A percentile compares a stretch with the other conserved stretches of the same genome.
Evolutionary conservation across 805 yeast genomes (phyloP).

Genomic region (Teunomyces pallodes): DNA sequence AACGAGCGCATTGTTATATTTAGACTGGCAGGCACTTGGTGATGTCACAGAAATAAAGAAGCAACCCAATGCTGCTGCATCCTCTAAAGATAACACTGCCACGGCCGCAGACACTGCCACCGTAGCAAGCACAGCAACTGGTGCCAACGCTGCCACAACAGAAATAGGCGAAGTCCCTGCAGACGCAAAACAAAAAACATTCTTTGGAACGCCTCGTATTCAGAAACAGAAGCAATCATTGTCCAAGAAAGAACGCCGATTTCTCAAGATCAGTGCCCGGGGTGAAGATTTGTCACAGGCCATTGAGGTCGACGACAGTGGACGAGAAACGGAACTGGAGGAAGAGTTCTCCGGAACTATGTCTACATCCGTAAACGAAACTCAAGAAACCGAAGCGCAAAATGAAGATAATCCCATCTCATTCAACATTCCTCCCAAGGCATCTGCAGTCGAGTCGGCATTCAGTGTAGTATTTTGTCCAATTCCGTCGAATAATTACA

Average conservation of each 20-base stretch:
- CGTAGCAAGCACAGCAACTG: not conserved
- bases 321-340: slow-evolving; percentile 4
- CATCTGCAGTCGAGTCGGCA: slow-evolving; percentile 43
- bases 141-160: not conserved
- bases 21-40: slow-evolving; percentile 44
- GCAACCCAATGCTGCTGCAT: slow-evolving; percentile 6
- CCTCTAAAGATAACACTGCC: not conserved
- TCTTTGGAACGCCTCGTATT: not conserved
- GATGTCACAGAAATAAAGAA: slow-evolving; percentile 31
- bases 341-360: slow-evolving; percentile 1
- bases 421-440: slow-evolving; percentile 45
- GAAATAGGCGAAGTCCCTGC: not conserved
- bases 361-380: too few relatives aligned
- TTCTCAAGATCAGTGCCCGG: slow-evolving; percentile 18
- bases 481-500: slow-evolving; percentile 31
- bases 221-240: slow-evolving; percentile 4
- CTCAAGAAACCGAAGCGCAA: not conserved
- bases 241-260: slow-evolving; percentile 15
- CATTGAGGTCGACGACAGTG: not conserved
- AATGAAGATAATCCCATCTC: not conserved
- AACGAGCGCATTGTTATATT: slow-evolving; percentile 40
- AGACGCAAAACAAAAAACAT: not conserved
- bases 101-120: not conserved
- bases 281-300: slow-evolving; percentile 9
- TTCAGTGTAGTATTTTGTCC: slow-evolving; percentile 40